Conservation (phyloP, 1,139 yeast species). For the Blastobotrys serpentis region DNA sequence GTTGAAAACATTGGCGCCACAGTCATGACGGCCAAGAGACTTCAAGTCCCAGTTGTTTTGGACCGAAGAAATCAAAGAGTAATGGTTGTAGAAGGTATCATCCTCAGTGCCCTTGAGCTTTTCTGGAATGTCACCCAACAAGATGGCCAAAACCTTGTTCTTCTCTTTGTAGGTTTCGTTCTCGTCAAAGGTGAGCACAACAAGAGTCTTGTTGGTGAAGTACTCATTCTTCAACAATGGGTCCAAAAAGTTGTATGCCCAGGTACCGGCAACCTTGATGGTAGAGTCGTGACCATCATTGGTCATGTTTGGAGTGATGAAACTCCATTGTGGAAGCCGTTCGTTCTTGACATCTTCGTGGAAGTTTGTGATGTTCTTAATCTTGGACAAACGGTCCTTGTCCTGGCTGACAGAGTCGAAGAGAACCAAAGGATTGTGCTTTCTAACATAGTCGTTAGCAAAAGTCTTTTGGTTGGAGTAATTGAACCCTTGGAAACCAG, state of each 20-base stretch:
- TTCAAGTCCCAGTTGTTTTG: conserved; percentile 50
- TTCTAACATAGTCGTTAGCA: conserved; percentile 50
- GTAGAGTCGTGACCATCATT: conserved; percentile 51
- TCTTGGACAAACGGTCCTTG: conserved; percentile 40
- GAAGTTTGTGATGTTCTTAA: conserved; percentile 49
- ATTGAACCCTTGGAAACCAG: conserved; percentile 49
- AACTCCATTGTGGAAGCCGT: conserved; percentile 48
- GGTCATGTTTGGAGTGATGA: conserved; percentile 52
- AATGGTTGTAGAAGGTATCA: conserved; percentile 49
- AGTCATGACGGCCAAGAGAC: conserved; percentile 49
- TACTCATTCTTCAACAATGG: conserved; percentile 45
- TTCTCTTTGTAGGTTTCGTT: conserved; percentile 43
- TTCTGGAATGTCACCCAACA: conserved; percentile 47
- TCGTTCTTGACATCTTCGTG: conserved; percentile 41
- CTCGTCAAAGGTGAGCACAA: conserved; percentile 50
- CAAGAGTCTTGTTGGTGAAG: conserved; percentile 46
- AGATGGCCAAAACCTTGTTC: conserved; percentile 46
- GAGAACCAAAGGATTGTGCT: conserved; percentile 48
- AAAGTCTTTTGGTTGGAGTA: conserved; percentile 44
- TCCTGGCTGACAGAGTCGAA: conserved; percentile 42
- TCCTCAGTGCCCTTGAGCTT: conserved; percentile 44
- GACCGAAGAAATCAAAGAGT: conserved; percentile 47
- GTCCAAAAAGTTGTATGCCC: conserved; percentile 46
- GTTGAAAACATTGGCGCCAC: conserved; percentile 48
- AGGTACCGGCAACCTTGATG: conserved; percentile 45